phyloP scores from a whole-genome alignment of 306 rosid genomes.

The Calophaca sinica region DNA sequence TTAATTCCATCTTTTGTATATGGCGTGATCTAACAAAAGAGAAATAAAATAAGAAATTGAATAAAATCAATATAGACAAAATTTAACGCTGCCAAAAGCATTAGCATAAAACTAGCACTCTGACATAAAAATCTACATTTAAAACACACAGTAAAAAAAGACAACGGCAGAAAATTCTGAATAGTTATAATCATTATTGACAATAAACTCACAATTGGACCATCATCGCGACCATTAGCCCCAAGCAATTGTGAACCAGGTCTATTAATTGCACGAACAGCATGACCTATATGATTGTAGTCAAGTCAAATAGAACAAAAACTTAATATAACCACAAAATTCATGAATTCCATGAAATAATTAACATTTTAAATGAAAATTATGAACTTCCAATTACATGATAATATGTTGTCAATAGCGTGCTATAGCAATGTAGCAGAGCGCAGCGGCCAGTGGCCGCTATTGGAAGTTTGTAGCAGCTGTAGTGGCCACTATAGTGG shows the following conservation, averaged over 20 bases:
- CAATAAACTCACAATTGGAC: slow-evolving; percentile 81
- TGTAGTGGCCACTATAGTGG: too few species aligned
- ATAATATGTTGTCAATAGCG: background rate
- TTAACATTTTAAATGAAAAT: background rate
- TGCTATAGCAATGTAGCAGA: too few species aligned
- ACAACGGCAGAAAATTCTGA: background rate
- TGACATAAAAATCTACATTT: slow-evolving; percentile 26
- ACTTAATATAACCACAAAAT: slow-evolving; percentile 23
- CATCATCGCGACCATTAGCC: slow-evolving; percentile 96
- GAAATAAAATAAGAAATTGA: slow-evolving; percentile 36
- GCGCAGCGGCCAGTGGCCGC: too few species aligned
- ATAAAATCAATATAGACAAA: slow-evolving; percentile 23
- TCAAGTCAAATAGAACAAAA: slow-evolving; percentile 29
- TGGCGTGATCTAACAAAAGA: slow-evolving; percentile 78
- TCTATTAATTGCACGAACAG: slow-evolving; percentile 92
- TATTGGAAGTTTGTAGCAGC: too few species aligned
- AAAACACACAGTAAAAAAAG: slow-evolving; percentile 7
- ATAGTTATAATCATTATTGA: slow-evolving; percentile 17
- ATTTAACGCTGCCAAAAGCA: slow-evolving; percentile 11
- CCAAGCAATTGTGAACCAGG: slow-evolving; percentile 95
- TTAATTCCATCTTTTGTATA: slow-evolving; percentile 82
- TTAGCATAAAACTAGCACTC: slow-evolving; percentile 20
- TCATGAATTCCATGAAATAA: background rate
- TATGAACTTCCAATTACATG: slow-evolving; percentile 9
- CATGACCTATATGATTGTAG: slow-evolving; percentile 58